Conservation (phyloP, 345 rosid species). For the Eutrema yunnanense region DNA sequence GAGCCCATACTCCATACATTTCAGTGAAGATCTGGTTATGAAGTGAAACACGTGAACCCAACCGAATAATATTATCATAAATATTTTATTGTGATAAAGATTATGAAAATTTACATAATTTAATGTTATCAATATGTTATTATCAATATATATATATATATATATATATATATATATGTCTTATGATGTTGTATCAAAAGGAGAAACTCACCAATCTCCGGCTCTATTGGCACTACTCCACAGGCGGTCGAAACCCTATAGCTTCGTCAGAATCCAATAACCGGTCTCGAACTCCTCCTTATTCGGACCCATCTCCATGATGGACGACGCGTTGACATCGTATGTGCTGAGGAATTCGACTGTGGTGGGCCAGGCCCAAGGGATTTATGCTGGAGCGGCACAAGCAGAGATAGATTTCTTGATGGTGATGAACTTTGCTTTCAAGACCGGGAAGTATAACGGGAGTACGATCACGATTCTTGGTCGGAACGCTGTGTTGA, state of each 20-base stretch:
- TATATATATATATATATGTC: too few species aligned
- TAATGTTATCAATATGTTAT: too few species aligned
- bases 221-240: not conserved
- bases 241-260: not conserved
- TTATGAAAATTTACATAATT: too few species aligned
- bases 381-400: conserved; percentile 29
- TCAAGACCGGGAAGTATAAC: conserved; percentile 33
- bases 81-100: too few species aligned
- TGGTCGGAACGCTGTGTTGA: conserved; percentile 33
- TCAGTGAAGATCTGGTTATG: too few species aligned
- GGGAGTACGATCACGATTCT: conserved; percentile 35
- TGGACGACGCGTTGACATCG: not conserved
- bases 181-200: too few species aligned
- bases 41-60: too few species aligned
- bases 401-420: conserved; percentile 29
- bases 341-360: not conserved
- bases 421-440: conserved; percentile 38
- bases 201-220: not conserved
- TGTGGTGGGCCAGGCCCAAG: conserved; percentile 32
- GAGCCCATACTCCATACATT: too few species aligned
- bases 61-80: too few species aligned
- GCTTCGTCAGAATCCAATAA: not conserved
- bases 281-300: not conserved
- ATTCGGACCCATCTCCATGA: not conserved
- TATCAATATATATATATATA: too few species aligned